phyloP scores from a whole-genome alignment of 1,139 yeast genomes.

The Waltiozyma sp. region DNA sequence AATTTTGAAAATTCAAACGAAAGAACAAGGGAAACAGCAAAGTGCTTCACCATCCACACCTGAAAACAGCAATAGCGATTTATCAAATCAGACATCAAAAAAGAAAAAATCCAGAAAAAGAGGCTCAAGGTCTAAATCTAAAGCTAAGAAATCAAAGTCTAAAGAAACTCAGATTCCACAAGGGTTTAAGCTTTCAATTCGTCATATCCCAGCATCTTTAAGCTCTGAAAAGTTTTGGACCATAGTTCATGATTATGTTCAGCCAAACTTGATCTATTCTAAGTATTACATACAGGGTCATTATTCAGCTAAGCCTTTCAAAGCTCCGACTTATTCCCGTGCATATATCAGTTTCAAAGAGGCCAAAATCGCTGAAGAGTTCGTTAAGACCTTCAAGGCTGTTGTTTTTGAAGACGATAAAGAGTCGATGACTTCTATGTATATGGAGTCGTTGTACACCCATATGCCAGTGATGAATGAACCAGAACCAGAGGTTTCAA shows the following conservation, averaged over 20 bases:
- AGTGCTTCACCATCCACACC: background rate
- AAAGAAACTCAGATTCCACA: background rate
- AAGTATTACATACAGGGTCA: conserved; percentile 17
- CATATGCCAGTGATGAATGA: conserved; percentile 8
- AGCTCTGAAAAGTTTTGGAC: conserved; percentile 10
- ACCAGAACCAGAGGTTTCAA: background rate
- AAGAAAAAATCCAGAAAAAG: background rate
- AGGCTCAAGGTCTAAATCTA: background rate
- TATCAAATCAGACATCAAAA: background rate
- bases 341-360: conserved; percentile 17
- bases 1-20: background rate
- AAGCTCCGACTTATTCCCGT: conserved; percentile 17
- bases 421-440: conserved; percentile 11
- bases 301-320: conserved; percentile 16
- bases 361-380: conserved; percentile 6
- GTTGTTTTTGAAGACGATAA: conserved; percentile 14
- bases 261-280: background rate
- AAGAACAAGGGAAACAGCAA: background rate
- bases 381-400: conserved; percentile 5
- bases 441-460: conserved; percentile 7
- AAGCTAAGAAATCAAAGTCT: background rate
- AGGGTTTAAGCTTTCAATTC: conserved; percentile 12
- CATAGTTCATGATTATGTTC: conserved; percentile 2
- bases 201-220: conserved; percentile 17
- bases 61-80: no score